Base-by-base conservation (phyloP, 768 basidiomycete species). In the Leucocoprinus leucothites region DNA sequence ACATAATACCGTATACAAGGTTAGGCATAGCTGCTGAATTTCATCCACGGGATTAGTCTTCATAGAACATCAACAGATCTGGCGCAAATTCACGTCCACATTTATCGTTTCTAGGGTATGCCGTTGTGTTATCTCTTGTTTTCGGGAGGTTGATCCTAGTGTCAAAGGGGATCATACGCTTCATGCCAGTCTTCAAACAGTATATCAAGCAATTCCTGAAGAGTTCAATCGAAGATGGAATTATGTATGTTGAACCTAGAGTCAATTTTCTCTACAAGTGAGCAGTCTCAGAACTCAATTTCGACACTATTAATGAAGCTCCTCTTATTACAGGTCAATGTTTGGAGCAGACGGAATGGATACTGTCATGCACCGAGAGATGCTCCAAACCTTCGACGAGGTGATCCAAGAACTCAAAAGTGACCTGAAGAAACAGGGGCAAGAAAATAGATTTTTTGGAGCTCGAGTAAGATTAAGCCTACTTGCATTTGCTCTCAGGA, bases 1-100 rank as follows among this genome's bases (percentile, higher is more conserved):
- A 2, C 85, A 89, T 59, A 87, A 87, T 48, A 88, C 85, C 6
- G 74, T 84, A 9, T 69, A 74, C 3, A 87, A 87, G 77, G 89
- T 83, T 50, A 9, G 61, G 35, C 19, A 19, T 31, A 21, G 4
- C 13, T 40, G 47, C 22, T 18, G 31, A 44, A 14, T 55, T 9
- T 11, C 40, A 53, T 40, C 35, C 14, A 28, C 28, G 24, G 5
- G 26, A 11, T 18, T 50, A 28, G 34, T 44, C 19, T 25, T 25
- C 40, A 26, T 26, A n/a, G 9, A 2, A 26, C 24, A 19, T 51
- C 24, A 11, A 53, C 55, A 89, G 89, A 91, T 91, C 44, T 91
- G 89, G 89, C 67, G 79, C 40, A 88, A 89, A 59, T 91, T 92
- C 63, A 61, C 62, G 14, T 80, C 72, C 62, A 84, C 79, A 0